Evolutionary conservation across 345 rosid species (phyloP).

Genomic region (Sapria himalayana): DNA sequence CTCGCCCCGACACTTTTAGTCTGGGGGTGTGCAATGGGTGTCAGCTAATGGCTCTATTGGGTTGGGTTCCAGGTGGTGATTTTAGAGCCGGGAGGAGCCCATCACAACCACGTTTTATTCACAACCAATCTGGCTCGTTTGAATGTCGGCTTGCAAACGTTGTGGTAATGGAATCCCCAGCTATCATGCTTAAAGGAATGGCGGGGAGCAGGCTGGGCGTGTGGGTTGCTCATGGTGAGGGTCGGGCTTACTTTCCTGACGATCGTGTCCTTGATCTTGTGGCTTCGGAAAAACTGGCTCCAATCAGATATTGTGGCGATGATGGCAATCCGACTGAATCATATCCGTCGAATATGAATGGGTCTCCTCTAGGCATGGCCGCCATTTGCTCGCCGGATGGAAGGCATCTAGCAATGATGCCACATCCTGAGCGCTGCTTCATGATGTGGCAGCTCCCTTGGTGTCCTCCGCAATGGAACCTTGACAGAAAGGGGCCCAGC

Average conservation of each 20-base stretch:
- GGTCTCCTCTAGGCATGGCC: conserved; percentile 89
- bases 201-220: conserved; percentile 86
- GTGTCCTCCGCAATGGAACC: conserved; percentile 70
- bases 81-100: conserved; percentile 55
- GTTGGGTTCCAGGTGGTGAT: conserved; percentile 92
- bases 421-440: conserved; percentile 95
- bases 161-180: conserved; percentile 54
- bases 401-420: conserved; percentile 96
- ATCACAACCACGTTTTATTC: conserved; percentile 70
- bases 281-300: conserved; percentile 50
- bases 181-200: conserved; percentile 89
- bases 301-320: conserved; percentile 73
- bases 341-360: conserved; percentile 79
- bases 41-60: conserved; percentile 81
- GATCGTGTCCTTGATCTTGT: conserved; percentile 62
- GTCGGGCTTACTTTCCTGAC: conserved; percentile 79
- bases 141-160: conserved; percentile 85
- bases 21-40: conserved; percentile 92
- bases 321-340: conserved; percentile 60
- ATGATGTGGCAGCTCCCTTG: conserved; percentile 98
- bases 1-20: conserved; percentile 69
- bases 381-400: conserved; percentile 93
- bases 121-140: conserved; percentile 81
- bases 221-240: conserved; percentile 97
- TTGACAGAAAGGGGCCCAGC: conserved; percentile 74